Evolutionary conservation across 2,329 filamentous ascomycete species (phyloP).

Genomic region (Fusarium pseudograminearum): DNA sequence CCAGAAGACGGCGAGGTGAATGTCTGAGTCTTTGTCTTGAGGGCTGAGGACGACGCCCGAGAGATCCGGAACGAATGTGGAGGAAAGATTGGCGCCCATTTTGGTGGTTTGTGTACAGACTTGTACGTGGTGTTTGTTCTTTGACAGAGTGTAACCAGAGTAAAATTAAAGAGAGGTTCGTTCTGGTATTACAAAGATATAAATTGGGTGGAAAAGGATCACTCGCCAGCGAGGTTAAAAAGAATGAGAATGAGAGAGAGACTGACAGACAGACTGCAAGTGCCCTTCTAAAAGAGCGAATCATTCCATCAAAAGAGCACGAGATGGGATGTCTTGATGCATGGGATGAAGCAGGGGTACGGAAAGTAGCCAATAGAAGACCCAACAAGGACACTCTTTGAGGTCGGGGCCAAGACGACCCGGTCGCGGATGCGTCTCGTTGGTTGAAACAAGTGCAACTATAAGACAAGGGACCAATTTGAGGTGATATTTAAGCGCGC

Average conservation of each 20-base stretch:
- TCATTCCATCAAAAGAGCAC: slow-evolving; percentile 30
- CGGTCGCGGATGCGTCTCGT: slow-evolving; percentile 43
- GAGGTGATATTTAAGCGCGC: slow-evolving; percentile 33
- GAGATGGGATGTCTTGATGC: slow-evolving; percentile 8
- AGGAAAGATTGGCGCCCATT: slow-evolving; percentile 59
- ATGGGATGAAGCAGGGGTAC: slow-evolving; percentile 34
- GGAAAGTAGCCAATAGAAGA: slow-evolving; percentile 11
- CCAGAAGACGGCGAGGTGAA: slow-evolving; percentile 54
- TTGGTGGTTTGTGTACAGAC: not conserved
- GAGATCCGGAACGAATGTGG: slow-evolving; percentile 53
- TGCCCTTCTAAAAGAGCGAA: slow-evolving; percentile 17
- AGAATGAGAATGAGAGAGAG: slow-evolving; percentile 21
- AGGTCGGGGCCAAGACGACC: slow-evolving; percentile 29
- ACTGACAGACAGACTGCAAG: not conserved
- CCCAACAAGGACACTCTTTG: not conserved
- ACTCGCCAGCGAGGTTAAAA: slow-evolving; percentile 45
- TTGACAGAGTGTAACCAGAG: not conserved
- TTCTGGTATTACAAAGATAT: slow-evolving; percentile 1
- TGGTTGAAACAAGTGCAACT: slow-evolving; percentile 26
- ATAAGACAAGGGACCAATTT: slow-evolving; percentile 26
- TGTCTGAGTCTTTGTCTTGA: slow-evolving; percentile 48
- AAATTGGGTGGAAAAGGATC: slow-evolving; percentile 6
- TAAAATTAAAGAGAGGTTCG: slow-evolving; percentile 12
- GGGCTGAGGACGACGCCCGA: slow-evolving; percentile 52
- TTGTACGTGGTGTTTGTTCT: not conserved